Conservation (phyloP, 352 stramenopile species). For the Phytophthora kernoviae region DNA sequence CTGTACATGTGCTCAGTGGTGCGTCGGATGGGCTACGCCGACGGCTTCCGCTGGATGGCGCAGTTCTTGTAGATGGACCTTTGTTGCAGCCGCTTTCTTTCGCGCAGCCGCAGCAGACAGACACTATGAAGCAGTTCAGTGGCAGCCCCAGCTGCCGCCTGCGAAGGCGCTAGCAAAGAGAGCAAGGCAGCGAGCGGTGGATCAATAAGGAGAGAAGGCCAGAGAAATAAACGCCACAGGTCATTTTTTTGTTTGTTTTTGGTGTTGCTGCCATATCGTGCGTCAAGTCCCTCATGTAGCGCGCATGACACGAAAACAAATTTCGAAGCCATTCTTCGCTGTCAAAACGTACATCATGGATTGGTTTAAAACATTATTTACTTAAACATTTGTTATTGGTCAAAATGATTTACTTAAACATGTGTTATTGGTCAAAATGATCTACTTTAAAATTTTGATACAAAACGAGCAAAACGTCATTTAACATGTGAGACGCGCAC, state of each 20-base stretch:
- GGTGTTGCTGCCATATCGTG: background rate
- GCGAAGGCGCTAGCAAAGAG: background rate
- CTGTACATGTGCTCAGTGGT: conserved; percentile 99
- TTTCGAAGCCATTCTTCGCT: too few species aligned
- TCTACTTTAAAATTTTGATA: too few species aligned
- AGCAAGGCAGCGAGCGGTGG: background rate
- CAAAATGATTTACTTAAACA: too few species aligned
- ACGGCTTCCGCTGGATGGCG: conserved; percentile 93
- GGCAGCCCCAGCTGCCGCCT: background rate
- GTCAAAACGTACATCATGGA: too few species aligned
- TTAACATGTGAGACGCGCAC: too few species aligned
- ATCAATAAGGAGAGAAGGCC: background rate
- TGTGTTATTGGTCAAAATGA: too few species aligned
- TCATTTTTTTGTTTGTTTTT: background rate
- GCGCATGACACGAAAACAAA: too few species aligned
- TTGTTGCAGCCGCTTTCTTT: background rate
- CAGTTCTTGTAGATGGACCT: conserved; percentile 81
- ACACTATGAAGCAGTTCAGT: background rate
- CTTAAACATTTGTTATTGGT: too few species aligned
- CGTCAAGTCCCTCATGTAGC: too few species aligned
- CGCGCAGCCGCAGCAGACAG: conserved; percentile 6
- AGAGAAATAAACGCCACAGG: conserved; percentile 4
- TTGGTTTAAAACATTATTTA: background rate
- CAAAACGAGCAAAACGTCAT: too few species aligned
- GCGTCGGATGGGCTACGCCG: conserved; percentile 98